Evolutionary conservation across 768 basidiomycete species (phyloP).

Genomic region (Lanmaoa pseudosensibilis): DNA sequence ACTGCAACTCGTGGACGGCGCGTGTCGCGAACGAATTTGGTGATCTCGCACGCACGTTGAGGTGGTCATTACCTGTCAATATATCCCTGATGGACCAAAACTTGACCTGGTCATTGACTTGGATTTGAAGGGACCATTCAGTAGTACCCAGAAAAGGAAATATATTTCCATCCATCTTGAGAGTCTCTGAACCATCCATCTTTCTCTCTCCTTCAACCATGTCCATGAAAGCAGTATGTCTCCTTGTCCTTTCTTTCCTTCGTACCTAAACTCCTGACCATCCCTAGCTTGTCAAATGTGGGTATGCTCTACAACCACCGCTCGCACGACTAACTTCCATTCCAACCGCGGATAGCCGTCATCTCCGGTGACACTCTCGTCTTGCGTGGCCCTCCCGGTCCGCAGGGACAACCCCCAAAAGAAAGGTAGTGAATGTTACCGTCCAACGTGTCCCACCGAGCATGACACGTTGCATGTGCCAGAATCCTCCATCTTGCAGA

Average conservation of each 20-base stretch:
- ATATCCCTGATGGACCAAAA: too few relatives aligned
- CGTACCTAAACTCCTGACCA: not conserved
- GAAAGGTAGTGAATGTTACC: slow-evolving; percentile 59
- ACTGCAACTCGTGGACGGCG: slow-evolving; percentile 20
- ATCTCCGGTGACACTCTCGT: slow-evolving; percentile 90
- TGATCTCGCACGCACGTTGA: not conserved
- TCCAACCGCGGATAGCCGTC: slow-evolving; percentile 53
- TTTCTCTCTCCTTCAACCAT: slow-evolving; percentile 34
- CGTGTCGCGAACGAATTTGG: slow-evolving; percentile 13
- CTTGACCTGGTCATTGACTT: too few relatives aligned
- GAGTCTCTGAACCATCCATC: too few relatives aligned
- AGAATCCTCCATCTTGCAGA: slow-evolving; percentile 92
- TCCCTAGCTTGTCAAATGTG: slow-evolving; percentile 61
- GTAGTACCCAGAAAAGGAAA: not conserved
- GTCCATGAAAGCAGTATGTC: slow-evolving; percentile 75
- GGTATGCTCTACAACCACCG: slow-evolving; percentile 10
- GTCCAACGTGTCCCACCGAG: slow-evolving; percentile 1
- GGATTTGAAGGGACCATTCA: not conserved
- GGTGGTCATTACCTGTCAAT: too few relatives aligned
- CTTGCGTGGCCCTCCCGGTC: slow-evolving; percentile 70
- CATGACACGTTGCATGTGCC: slow-evolving; percentile 13
- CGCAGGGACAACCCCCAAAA: slow-evolving; percentile 86
- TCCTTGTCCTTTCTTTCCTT: not conserved
- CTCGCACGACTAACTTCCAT: slow-evolving; percentile 21
- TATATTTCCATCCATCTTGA: not conserved